Conservation (phyloP, 495 filamentous ascomycete species). For the Annulohypoxylon moriforme region DNA sequence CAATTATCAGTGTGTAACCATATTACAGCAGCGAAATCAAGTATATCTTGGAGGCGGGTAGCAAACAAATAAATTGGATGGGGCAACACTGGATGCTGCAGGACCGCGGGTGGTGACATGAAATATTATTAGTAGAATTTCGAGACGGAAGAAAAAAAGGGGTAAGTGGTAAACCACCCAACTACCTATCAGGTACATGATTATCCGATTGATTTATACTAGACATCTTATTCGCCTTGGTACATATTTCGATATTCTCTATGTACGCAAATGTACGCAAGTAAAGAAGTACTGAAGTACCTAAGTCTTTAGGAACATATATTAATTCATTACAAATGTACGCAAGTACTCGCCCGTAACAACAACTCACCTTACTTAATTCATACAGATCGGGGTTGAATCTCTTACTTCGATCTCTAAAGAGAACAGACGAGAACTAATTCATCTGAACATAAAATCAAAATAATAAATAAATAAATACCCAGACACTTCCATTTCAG, state of each 20-base stretch:
- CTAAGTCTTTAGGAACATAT: not conserved
- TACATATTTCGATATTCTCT: not conserved
- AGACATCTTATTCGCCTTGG: not conserved
- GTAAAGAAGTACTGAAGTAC: not conserved
- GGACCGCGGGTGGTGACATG: conserved; percentile 33
- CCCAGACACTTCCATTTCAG: conserved; percentile 18
- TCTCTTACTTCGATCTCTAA: no score
- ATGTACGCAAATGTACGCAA: not conserved
- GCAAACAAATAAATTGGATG: conserved; percentile 33
- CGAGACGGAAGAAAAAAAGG: conserved; percentile 12
- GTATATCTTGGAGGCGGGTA: conserved; percentile 22
- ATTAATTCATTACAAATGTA: not conserved
- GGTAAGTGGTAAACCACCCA: not conserved
- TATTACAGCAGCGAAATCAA: conserved; percentile 10
- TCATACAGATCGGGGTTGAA: not conserved
- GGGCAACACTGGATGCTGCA: conserved; percentile 29
- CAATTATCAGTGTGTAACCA: conserved; percentile 15
- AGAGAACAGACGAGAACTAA: no score
- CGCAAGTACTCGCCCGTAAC: not conserved
- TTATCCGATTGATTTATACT: not conserved
- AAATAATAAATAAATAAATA: not conserved
- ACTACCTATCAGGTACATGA: not conserved
- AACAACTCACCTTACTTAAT: not conserved
- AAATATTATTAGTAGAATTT: conserved; percentile 31
- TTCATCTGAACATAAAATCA: no score